Conservation (phyloP, 495 filamentous ascomycete genomes). For the Letharia lupina region DNA sequence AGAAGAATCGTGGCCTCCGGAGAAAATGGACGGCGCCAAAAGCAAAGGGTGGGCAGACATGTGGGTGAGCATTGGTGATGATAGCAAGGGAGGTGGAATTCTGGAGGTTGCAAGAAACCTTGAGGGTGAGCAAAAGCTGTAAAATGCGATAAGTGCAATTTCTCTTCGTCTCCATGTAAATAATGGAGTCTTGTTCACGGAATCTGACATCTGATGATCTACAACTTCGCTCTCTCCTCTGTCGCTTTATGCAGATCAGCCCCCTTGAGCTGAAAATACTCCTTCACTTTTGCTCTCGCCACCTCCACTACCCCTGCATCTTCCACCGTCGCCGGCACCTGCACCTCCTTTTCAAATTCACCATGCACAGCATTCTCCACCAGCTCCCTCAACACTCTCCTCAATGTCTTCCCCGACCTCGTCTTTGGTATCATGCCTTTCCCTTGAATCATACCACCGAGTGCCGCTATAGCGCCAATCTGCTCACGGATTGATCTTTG, state of each 20-base stretch:
- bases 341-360: constrained; percentile 43
- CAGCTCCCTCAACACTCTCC: constrained; percentile 71
- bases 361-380: constrained; percentile 55
- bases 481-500: constrained; percentile 65
- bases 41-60: constrained; percentile 55
- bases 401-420: constrained; percentile 75
- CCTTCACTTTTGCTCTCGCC: constrained; percentile 44
- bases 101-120: constrained; percentile 9
- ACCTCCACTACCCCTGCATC: constrained; percentile 50
- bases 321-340: constrained; percentile 53
- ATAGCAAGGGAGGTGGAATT: constrained; percentile 8
- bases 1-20: constrained; percentile 54
- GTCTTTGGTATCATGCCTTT: constrained; percentile 91
- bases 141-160: neutral
- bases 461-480: constrained; percentile 76
- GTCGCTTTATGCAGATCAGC: constrained; percentile 18
- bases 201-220: neutral
- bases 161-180: neutral
- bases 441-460: constrained; percentile 78
- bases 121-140: neutral
- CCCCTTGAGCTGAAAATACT: constrained; percentile 48
- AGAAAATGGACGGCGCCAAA: constrained; percentile 43
- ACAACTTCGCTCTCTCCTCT: constrained; percentile 25
- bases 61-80: constrained; percentile 34
- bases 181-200: neutral